A percentile compares a stretch with the other conserved stretches of the same genome.
Evolutionary conservation across 2,329 filamentous ascomycete genomes (phyloP).

Genomic region (Bipolaris zeicola): DNA sequence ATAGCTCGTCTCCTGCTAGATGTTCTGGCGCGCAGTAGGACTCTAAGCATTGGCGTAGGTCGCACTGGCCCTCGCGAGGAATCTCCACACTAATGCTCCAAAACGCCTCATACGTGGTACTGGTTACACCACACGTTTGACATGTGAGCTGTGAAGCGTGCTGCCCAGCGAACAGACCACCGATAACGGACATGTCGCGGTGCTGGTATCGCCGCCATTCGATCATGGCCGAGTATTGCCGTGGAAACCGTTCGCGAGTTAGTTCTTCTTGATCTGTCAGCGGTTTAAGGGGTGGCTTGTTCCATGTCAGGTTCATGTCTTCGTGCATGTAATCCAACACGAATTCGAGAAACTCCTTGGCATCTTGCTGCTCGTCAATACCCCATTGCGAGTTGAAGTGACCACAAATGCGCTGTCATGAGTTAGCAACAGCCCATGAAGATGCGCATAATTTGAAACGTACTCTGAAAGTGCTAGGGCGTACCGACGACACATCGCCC

Average conservation of each 20-base stretch:
- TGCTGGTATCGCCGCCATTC: constrained; percentile 77
- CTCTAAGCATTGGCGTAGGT: constrained; percentile 72
- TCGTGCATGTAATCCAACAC: constrained; percentile 81
- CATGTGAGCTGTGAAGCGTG: constrained; percentile 67
- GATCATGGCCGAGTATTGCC: constrained; percentile 68
- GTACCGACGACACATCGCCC: constrained; percentile 56
- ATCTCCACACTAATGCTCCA: constrained; percentile 75
- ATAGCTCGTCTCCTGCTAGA: constrained; percentile 69
- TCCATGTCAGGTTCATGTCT: constrained; percentile 77
- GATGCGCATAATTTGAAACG: constrained; percentile 4
- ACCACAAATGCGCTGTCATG: constrained; percentile 61
- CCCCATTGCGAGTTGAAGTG: constrained; percentile 71
- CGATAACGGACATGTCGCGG: constrained; percentile 75
- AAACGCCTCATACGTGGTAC: constrained; percentile 72
- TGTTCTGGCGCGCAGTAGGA: constrained; percentile 71
- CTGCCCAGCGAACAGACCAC: constrained; percentile 77
- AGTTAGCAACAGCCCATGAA: constrained; percentile 22
- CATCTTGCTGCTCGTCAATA: constrained; percentile 81
- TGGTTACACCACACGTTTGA: constrained; percentile 65
- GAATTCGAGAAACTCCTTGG: constrained; percentile 87
- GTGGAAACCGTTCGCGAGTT: constrained; percentile 64
- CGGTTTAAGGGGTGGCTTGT: constrained; percentile 61
- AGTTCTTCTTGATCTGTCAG: constrained; percentile 66
- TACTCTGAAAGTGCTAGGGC: constrained; percentile 55
- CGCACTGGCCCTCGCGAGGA: constrained; percentile 62